phyloP scores from a whole-genome alignment of 805 yeast species.

The Diddensiella caesifluorescens region DNA sequence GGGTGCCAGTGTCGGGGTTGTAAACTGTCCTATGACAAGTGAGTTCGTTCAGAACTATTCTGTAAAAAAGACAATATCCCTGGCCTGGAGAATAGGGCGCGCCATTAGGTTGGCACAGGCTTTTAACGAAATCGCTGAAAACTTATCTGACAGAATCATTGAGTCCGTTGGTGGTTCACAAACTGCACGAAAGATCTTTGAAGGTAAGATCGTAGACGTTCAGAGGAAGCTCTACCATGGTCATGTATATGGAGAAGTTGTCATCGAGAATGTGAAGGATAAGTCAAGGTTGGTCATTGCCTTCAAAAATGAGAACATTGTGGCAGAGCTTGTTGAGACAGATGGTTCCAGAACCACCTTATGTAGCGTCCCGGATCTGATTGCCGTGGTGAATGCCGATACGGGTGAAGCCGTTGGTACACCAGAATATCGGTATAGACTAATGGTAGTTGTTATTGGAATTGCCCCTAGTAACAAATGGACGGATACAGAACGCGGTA shows the following conservation, averaged over 20 bases:
- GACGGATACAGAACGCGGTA: slow-evolving; percentile 35
- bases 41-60: slow-evolving; percentile 29
- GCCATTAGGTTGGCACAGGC: slow-evolving; percentile 39
- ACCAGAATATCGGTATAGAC: slow-evolving; percentile 44
- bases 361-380: slow-evolving; percentile 42
- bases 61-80: slow-evolving; percentile 36
- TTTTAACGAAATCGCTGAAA: slow-evolving; percentile 33
- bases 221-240: slow-evolving; percentile 40
- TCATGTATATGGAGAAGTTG: slow-evolving; percentile 42
- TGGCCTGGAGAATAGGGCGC: slow-evolving; percentile 46
- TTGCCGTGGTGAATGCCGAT: slow-evolving; percentile 39
- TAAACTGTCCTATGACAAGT: slow-evolving; percentile 34
- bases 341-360: slow-evolving; percentile 29
- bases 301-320: slow-evolving; percentile 45
- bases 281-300: slow-evolving; percentile 31
- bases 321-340: slow-evolving; percentile 27
- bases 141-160: slow-evolving; percentile 34
- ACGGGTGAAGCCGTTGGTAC: slow-evolving; percentile 46
- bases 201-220: slow-evolving; percentile 42
- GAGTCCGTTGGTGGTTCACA: slow-evolving; percentile 36
- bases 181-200: slow-evolving; percentile 34
- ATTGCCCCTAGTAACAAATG: slow-evolving; percentile 38
- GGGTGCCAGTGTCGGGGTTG: slow-evolving; percentile 39
- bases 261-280: slow-evolving; percentile 26
- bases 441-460: slow-evolving; percentile 40